Percentiles rank a stretch among this genome's conserved stretches.
Conservation (phyloP, 2,329 filamentous ascomycete species). For the Sclerotinia spermophila region DNA sequence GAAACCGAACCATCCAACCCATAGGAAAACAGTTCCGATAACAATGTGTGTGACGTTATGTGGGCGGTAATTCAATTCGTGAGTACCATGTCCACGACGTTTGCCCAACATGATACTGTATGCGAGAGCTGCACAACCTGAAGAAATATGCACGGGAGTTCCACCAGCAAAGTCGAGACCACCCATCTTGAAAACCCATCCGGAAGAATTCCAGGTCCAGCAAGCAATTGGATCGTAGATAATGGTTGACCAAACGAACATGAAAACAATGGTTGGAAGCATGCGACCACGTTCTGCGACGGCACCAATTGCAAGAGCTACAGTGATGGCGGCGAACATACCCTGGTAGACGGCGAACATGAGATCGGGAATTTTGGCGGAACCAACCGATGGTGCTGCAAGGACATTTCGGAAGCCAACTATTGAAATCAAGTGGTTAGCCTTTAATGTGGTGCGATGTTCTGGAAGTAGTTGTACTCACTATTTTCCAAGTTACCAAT, state of each 20-base stretch:
- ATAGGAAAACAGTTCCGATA: slow-evolving; percentile 87
- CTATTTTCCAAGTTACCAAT: slow-evolving; percentile 75
- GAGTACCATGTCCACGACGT: slow-evolving; percentile 68
- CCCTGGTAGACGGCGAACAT: slow-evolving; percentile 83
- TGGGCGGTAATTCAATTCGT: slow-evolving; percentile 85
- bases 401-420: slow-evolving; percentile 74
- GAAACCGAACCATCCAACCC: slow-evolving; percentile 96
- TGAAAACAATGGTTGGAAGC: slow-evolving; percentile 85
- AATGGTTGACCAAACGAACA: slow-evolving; percentile 87
- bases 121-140: slow-evolving; percentile 76
- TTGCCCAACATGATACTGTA: slow-evolving; percentile 89
- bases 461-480: slow-evolving; percentile 9
- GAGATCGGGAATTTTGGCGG: slow-evolving; percentile 71
- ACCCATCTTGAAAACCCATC: slow-evolving; percentile 77
- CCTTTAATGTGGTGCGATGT: neutral
- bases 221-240: slow-evolving; percentile 92
- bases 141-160: slow-evolving; percentile 85
- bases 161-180: slow-evolving; percentile 87
- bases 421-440: slow-evolving; percentile 4
- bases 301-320: slow-evolving; percentile 79
- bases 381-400: slow-evolving; percentile 70
- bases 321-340: slow-evolving; percentile 84
- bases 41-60: slow-evolving; percentile 93
- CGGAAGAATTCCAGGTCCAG: slow-evolving; percentile 87
- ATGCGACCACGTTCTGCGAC: slow-evolving; percentile 84